Percentiles rank a stretch among this genome's conserved stretches.
phyloP scores from a whole-genome alignment of 768 basidiomycete species.

The Rhizopogon rudus region DNA sequence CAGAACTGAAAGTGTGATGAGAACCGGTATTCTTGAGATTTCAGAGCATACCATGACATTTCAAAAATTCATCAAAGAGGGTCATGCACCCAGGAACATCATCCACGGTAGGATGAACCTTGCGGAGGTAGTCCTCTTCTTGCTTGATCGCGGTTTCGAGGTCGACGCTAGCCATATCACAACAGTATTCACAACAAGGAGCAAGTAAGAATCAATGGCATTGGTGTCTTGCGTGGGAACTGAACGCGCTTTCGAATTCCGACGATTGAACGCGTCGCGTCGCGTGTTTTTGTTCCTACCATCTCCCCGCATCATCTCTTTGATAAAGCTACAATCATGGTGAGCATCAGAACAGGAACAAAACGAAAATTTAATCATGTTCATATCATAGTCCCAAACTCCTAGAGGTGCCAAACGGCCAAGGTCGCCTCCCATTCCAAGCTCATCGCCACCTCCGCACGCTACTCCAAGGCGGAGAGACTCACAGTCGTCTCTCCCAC shows the following conservation, averaged over 20 bases:
- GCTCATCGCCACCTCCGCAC: slow-evolving; percentile 41
- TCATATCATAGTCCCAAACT: slow-evolving; percentile 30
- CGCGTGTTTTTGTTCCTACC: slow-evolving; percentile 30
- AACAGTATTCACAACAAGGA: neutral
- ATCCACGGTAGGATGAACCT: slow-evolving; percentile 65
- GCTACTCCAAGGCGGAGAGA: slow-evolving; percentile 45
- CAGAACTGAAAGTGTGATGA: slow-evolving; percentile 46
- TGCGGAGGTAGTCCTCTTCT: slow-evolving; percentile 61
- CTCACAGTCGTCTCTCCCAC: slow-evolving; percentile 75
- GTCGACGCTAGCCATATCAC: slow-evolving; percentile 35
- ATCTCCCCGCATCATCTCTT: slow-evolving; percentile 6
- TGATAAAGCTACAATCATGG: slow-evolving; percentile 29
- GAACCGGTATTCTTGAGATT: neutral
- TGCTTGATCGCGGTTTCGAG: slow-evolving; percentile 57
- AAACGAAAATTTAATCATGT: neutral
- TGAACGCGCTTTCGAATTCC: slow-evolving; percentile 41
- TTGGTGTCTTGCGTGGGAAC: neutral
- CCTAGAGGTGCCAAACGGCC: slow-evolving; percentile 60
- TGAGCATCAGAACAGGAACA: slow-evolving; percentile 13
- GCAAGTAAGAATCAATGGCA: no score
- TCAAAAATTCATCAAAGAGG: slow-evolving; percentile 66
- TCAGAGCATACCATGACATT: slow-evolving; percentile 54
- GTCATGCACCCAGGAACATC: slow-evolving; percentile 82
- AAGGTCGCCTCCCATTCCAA: slow-evolving; percentile 48
- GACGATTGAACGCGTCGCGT: slow-evolving; percentile 40